Base-by-base conservation (phyloP, 177 flowering plant genomes). In the Vitis hybrid region DNA sequence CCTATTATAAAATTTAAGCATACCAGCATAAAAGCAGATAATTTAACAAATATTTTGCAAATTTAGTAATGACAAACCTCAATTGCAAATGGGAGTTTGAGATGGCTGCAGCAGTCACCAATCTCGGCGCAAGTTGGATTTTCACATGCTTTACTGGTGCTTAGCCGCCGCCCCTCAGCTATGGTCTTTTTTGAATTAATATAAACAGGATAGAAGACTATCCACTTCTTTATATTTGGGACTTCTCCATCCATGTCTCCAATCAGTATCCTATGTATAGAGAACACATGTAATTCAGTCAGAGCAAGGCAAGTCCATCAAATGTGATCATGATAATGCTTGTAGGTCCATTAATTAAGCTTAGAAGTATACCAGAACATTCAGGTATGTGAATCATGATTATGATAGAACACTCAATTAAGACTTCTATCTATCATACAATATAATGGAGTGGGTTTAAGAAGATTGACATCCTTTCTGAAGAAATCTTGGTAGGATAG, bases 171-270 rank as follows among this genome's bases (percentile, higher is more conserved):
- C 7, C 99, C 98, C 74, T 95, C 90, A 5, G 98, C 96, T 55
- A 93, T 66, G 2, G 97, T 95, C 61, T 95, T 95, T 87, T 93
- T 95, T 0, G 97, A 89, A 72, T 95, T 95, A 3, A 95, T 89
- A 75, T 93, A 95, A 58, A 90, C 74, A 2, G 99, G 99, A 70
- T 95, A 91, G 14, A 95, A 31, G 16, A 95, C 77, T 14, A 82
- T 64, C 97, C 98, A 93, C 72, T 81, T 91, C 88, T 93, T 95
- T 51, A 88, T 81, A 71, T 82, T 86, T 2, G 83, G 66, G 19
- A 70, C 11, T 39, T 80, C 86, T 5, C 56, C 82, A 22, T 82
- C 92, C 94, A 89, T 89, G 56, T 73, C 60, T 56, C 49, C 69
- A 15, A 22, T 61, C 58, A 31, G 33, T 61, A 4, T 14, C 45